Evolutionary conservation across 305 asterid species (phyloP).

Genomic region (Fraxinus sp.): DNA sequence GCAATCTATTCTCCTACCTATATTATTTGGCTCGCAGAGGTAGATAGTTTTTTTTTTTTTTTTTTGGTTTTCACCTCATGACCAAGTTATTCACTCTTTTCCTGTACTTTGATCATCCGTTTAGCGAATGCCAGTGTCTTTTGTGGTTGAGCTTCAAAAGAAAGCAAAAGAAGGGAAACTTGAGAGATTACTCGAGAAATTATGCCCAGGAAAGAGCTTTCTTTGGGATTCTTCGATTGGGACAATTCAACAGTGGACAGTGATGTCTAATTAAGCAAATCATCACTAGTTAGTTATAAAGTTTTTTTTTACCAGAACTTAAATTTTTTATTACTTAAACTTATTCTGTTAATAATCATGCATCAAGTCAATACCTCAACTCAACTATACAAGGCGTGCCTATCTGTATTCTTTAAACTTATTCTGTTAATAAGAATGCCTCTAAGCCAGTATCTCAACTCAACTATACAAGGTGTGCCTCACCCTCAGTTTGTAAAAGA

Average conservation of each 20-base stretch:
- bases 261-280: background rate
- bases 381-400: background rate
- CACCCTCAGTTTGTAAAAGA: background rate
- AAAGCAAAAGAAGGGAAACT: slow-evolving; percentile 39
- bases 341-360: background rate
- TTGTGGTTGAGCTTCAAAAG: slow-evolving; percentile 44
- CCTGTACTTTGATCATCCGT: slow-evolving; percentile 5
- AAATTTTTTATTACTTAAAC: too few relatives aligned
- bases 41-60: too few relatives aligned
- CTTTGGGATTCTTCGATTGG: slow-evolving; percentile 49
- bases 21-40: too few relatives aligned
- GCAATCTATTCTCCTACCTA: too few relatives aligned
- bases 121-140: slow-evolving; percentile 56
- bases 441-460: too few relatives aligned
- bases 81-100: background rate
- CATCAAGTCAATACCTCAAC: background rate
- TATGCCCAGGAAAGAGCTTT: slow-evolving; percentile 46
- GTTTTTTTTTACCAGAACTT: too few relatives aligned
- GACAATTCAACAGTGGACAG: background rate
- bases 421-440: too few relatives aligned
- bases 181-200: slow-evolving; percentile 36
- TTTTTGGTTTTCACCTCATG: background rate
- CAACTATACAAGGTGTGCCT: too few relatives aligned
- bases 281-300: too few relatives aligned
- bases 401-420: too few relatives aligned